Conservation (phyloP, 2,329 filamentous ascomycete species). For the Colletotrichum acutatum region DNA sequence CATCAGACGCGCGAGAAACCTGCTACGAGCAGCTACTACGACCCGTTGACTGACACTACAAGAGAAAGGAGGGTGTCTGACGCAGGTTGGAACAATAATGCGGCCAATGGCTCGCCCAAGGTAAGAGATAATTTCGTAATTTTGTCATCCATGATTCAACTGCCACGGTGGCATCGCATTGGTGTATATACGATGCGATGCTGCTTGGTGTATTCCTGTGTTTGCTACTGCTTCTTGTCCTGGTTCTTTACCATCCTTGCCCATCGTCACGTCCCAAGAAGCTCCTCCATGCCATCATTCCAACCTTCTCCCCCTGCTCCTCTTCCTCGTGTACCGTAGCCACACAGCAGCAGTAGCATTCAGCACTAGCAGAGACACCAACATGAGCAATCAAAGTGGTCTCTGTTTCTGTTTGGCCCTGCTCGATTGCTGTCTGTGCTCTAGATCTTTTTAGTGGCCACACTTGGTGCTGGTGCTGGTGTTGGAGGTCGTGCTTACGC, state of each 20-base stretch:
- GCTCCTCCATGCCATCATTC: constrained; percentile 10
- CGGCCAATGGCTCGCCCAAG: constrained; percentile 57
- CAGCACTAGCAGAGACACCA: constrained; percentile 4
- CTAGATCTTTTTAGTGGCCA: constrained; percentile 20
- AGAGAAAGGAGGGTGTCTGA: constrained; percentile 60
- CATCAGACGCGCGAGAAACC: constrained; percentile 53
- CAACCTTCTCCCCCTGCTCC: not conserved
- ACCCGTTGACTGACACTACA: constrained; percentile 62
- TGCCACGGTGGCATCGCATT: not conserved
- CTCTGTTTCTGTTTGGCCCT: not conserved
- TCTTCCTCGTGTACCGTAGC: constrained; percentile 15
- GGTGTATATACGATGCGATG: not conserved
- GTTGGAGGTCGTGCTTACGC: constrained; percentile 11
- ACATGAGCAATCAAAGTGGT: not conserved
- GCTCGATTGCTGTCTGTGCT: constrained; percentile 16
- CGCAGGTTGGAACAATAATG: constrained; percentile 53
- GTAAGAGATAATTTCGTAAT: constrained; percentile 47
- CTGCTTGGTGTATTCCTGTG: not conserved
- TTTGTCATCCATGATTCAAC: not conserved
- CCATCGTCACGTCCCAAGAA: not conserved
- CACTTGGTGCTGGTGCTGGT: not conserved
- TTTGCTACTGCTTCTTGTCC: not conserved
- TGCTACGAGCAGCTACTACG: constrained; percentile 61
- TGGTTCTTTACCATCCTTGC: not conserved
- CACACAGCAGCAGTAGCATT: not conserved